Conservation (phyloP, 2,329 filamentous ascomycete genomes). For the Emericellopsis atlantica region DNA sequence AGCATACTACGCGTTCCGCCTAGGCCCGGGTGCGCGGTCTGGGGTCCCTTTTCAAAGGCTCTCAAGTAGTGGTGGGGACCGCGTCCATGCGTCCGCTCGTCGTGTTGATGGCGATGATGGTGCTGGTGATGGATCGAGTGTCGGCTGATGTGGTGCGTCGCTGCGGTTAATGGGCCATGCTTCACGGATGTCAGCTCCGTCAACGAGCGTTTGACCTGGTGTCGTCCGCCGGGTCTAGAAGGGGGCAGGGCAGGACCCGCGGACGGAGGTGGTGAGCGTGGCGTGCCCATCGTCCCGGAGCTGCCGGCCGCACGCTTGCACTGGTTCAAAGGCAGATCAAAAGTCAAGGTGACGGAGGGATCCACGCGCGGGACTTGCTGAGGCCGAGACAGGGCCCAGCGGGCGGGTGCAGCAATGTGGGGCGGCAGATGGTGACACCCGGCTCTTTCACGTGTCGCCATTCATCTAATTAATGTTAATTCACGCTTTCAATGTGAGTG, state of each 20-base stretch:
- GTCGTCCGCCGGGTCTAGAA: slow-evolving; percentile 15
- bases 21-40: slow-evolving; percentile 12
- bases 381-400: too few species aligned
- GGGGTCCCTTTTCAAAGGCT: slow-evolving; percentile 9
- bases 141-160: slow-evolving; percentile 9
- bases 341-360: too few species aligned
- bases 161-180: slow-evolving; percentile 20
- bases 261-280: not conserved
- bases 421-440: too few species aligned
- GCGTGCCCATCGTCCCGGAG: too few species aligned
- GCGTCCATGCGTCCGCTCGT: slow-evolving; percentile 11
- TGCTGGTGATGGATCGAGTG: slow-evolving; percentile 17
- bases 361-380: too few species aligned
- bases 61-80: slow-evolving; percentile 11
- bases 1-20: slow-evolving; percentile 20
- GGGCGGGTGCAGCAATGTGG: too few species aligned
- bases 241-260: not conserved
- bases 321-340: too few species aligned
- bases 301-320: too few species aligned
- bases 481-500: too few species aligned
- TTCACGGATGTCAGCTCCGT: slow-evolving; percentile 32
- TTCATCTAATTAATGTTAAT: too few species aligned
- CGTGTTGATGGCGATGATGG: slow-evolving; percentile 17
- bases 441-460: too few species aligned
- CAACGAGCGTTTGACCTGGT: slow-evolving; percentile 43